These are phyloP conservation scores for Paspalum vaginatum DNA, from an alignment of 176 grass and related monocot species.

Conservation along the genomic window DNA sequence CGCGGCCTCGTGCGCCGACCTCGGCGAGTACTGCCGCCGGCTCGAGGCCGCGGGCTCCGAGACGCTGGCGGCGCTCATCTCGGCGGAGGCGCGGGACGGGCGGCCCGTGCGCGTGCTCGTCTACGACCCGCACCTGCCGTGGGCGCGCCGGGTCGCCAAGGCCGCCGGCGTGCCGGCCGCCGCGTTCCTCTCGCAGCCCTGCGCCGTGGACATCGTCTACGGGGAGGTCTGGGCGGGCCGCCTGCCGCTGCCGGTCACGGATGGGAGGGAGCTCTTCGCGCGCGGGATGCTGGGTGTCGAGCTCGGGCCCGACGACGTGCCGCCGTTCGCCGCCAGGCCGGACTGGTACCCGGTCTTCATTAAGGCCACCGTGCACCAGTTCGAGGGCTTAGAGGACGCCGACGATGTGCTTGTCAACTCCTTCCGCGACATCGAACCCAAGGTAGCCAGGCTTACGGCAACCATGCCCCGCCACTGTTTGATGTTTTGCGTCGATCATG, in stretches of 20 bases:
- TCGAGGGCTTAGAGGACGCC: conserved; percentile 4
- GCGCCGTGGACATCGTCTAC: conserved; percentile 17
- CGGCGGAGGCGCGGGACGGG: background rate
- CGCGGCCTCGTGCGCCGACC: background rate
- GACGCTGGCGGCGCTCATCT: conserved; percentile 17
- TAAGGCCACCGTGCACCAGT: background rate
- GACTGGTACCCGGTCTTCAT: conserved; percentile 1
- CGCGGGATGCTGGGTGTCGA: background rate
- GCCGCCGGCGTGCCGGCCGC: background rate
- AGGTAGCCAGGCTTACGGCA: background rate
- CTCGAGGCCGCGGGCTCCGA: background rate
- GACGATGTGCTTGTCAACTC: conserved; percentile 46
- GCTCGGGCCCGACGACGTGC: conserved; percentile 8
- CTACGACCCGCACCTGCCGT: conserved; percentile 30
- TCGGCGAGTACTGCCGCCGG: background rate
- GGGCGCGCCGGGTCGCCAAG: conserved; percentile 21
- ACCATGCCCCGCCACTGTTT: background rate
- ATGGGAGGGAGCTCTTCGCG: background rate
- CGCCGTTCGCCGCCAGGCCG: conserved; percentile 32
- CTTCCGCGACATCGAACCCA: conserved; percentile 14
- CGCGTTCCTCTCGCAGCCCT: conserved; percentile 29
- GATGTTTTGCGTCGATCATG: background rate
- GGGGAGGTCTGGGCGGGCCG: conserved; percentile 33
- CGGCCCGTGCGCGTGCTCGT: conserved; percentile 25
- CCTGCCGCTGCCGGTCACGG: background rate